Percentiles rank a stretch among this genome's conserved stretches.
Conservation (phyloP, 345 rosid species). For the Moricandia moricandioides region DNA sequence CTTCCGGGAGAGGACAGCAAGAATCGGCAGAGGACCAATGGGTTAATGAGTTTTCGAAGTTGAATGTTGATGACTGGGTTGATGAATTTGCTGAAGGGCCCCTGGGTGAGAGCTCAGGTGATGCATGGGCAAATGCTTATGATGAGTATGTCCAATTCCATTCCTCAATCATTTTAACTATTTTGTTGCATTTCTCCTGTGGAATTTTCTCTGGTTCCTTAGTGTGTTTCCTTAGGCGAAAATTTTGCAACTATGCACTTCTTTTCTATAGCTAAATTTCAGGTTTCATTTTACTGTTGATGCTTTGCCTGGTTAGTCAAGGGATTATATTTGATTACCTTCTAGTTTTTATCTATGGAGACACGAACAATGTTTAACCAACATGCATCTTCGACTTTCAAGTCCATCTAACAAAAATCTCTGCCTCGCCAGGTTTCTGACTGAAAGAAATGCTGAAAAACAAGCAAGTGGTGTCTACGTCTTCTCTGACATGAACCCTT, state of each 20-base stretch:
- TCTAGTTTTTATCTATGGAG: slow-evolving; percentile 3
- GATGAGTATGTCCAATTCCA: slow-evolving; percentile 69
- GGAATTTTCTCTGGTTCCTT: slow-evolving; percentile 5
- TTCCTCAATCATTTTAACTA: neutral
- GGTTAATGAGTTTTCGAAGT: slow-evolving; percentile 95
- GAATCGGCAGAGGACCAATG: slow-evolving; percentile 72
- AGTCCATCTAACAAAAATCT: slow-evolving; percentile 21
- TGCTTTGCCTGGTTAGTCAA: slow-evolving; percentile 2
- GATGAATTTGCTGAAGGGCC: slow-evolving; percentile 90
- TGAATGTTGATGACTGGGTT: slow-evolving; percentile 88
- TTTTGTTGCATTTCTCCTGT: neutral
- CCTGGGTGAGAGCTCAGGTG: slow-evolving; percentile 59
- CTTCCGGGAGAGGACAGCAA: slow-evolving; percentile 55
- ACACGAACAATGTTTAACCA: neutral
- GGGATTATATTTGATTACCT: slow-evolving; percentile 2
- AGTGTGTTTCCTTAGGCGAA: neutral
- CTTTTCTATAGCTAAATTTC: neutral
- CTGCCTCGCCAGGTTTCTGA: slow-evolving; percentile 53
- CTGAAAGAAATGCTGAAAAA: slow-evolving; percentile 66
- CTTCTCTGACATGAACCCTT: slow-evolving; percentile 98
- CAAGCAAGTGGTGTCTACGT: slow-evolving; percentile 85
- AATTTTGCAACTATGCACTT: slow-evolving; percentile 8
- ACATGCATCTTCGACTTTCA: neutral
- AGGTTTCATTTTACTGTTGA: slow-evolving; percentile 6
- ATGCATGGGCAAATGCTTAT: slow-evolving; percentile 88